phyloP scores from a whole-genome alignment of 2,329 filamentous ascomycete genomes.

The Stachybotrys chartarum region DNA sequence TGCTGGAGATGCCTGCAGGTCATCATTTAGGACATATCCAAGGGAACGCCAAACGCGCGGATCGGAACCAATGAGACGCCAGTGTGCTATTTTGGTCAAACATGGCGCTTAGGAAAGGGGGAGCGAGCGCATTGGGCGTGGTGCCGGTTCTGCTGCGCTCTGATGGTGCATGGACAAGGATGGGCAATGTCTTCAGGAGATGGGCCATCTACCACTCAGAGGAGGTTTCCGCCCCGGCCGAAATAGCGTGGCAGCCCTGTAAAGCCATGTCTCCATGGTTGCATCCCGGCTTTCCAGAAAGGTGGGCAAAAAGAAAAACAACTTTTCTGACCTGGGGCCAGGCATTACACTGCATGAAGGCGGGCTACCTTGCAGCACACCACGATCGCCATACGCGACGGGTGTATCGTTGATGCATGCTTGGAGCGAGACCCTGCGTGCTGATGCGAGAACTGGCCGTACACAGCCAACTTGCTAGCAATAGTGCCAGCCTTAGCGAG shows the following conservation, averaged over 20 bases:
- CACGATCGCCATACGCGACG: background rate
- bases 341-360: background rate
- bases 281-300: background rate
- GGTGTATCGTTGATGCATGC: background rate
- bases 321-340: background rate
- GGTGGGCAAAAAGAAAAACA: background rate
- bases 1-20: background rate
- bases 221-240: background rate
- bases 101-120: background rate
- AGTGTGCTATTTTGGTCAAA: background rate
- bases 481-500: background rate
- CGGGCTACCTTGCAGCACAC: background rate
- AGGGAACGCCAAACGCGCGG: background rate
- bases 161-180: too few species aligned
- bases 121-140: too few species aligned
- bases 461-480: background rate
- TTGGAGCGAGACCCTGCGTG: background rate
- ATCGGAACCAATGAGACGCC: background rate
- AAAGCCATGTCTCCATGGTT: background rate
- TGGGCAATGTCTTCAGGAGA: too few species aligned
- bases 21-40: background rate
- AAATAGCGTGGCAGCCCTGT: background rate
- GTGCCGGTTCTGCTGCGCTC: too few species aligned
- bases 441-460: background rate
- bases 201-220: background rate